phyloP scores from a whole-genome alignment of 2,329 filamentous ascomycete genomes.

The Lecanoromycetidae sp. region DNA sequence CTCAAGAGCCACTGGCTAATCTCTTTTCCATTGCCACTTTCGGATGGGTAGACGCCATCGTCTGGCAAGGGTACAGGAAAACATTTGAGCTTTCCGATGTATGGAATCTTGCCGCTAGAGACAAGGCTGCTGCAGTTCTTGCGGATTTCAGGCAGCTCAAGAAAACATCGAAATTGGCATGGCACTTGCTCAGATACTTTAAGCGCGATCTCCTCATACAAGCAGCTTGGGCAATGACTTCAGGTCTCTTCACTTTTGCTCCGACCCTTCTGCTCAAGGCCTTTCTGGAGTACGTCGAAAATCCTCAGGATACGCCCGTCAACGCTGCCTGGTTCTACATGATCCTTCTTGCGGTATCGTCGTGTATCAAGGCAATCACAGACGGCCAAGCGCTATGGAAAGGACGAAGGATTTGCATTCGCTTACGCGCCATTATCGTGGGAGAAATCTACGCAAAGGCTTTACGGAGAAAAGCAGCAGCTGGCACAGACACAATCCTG shows the following conservation, averaged over 20 bases:
- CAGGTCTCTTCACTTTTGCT: constrained; percentile 75
- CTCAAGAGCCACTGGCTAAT: constrained; percentile 75
- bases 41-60: constrained; percentile 77
- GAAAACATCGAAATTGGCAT: constrained; percentile 65
- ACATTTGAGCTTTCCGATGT: constrained; percentile 73
- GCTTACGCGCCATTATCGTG: constrained; percentile 84
- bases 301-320: constrained; percentile 58
- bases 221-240: constrained; percentile 65
- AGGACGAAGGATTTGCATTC: constrained; percentile 86
- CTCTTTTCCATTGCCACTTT: constrained; percentile 81
- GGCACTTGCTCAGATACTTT: constrained; percentile 78
- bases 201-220: constrained; percentile 63
- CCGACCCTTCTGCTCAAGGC: constrained; percentile 83
- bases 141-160: constrained; percentile 73
- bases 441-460: constrained; percentile 97
- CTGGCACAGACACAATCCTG: constrained; percentile 60
- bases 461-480: constrained; percentile 75
- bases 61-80: constrained; percentile 78
- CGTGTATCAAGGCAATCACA: constrained; percentile 66
- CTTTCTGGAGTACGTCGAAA: constrained; percentile 89
- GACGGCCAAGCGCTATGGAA: constrained; percentile 86
- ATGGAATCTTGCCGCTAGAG: constrained; percentile 80
- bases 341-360: constrained; percentile 73
- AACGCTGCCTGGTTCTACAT: constrained; percentile 97
- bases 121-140: constrained; percentile 74